A percentile compares a stretch with the other conserved stretches of the same genome.
phyloP scores from a whole-genome alignment of 2,329 filamentous ascomycete species.

The Claviceps citrina region DNA sequence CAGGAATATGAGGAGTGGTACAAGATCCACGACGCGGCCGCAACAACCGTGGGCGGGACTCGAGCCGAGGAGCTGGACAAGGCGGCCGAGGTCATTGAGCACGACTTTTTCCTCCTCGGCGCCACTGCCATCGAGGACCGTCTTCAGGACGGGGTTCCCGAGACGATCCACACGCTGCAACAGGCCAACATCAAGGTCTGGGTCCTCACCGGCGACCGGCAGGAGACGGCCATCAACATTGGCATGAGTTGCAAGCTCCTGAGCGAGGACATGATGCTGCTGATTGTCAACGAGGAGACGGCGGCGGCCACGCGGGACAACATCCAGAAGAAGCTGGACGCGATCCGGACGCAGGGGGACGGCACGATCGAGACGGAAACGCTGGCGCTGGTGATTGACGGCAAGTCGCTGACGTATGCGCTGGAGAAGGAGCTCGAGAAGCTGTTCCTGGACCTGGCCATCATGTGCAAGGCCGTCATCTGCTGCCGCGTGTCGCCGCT shows the following conservation, averaged over 20 bases:
- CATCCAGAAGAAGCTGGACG: conserved; percentile 82
- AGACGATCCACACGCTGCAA: conserved; percentile 94
- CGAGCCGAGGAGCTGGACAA: conserved; percentile 93
- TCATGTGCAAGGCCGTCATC: conserved; percentile 97
- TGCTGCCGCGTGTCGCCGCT: conserved; percentile 94
- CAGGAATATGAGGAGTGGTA: conserved; percentile 80
- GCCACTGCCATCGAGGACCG: conserved; percentile 96
- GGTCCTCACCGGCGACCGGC: conserved; percentile 92
- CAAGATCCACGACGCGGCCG: conserved; percentile 70
- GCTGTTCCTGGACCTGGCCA: conserved; percentile 77
- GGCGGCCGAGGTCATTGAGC: conserved; percentile 88
- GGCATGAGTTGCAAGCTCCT: conserved; percentile 99
- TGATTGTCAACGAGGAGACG: conserved; percentile 88
- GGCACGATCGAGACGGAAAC: conserved; percentile 68
- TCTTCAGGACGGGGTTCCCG: conserved; percentile 90
- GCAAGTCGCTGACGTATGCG: conserved; percentile 84
- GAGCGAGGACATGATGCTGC: conserved; percentile 93
- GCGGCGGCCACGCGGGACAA: conserved; percentile 71
- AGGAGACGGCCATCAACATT: conserved; percentile 98
- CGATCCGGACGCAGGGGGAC: conserved; percentile 69
- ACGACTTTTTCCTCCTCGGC: conserved; percentile 77
- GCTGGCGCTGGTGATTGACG: conserved; percentile 85
- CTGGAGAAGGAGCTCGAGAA: conserved; percentile 90
- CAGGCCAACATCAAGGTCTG: conserved; percentile 96
- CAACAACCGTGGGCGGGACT: conserved; percentile 81